Conservation (phyloP, 345 rosid species). For the Streptanthus diversifolius region DNA sequence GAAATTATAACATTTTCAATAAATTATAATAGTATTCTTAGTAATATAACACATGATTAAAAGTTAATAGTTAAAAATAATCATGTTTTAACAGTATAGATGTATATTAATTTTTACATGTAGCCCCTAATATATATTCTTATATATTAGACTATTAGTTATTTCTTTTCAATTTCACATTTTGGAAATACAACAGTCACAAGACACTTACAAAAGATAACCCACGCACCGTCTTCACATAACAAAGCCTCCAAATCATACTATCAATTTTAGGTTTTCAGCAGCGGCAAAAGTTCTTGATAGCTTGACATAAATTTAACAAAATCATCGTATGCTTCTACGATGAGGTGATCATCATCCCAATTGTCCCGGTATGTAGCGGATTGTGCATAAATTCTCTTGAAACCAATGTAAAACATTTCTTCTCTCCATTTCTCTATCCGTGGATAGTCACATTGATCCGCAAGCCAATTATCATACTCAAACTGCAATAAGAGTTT, state of each 20-base stretch:
- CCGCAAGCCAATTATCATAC: constrained; percentile 56
- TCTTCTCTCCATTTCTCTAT: constrained; percentile 60
- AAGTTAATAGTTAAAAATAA: too few relatives aligned
- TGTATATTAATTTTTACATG: not conserved
- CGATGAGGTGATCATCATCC: constrained; percentile 55
- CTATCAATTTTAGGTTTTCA: constrained; percentile 22
- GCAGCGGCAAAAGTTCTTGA: constrained; percentile 30
- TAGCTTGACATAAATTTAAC: constrained; percentile 31
- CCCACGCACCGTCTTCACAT: not conserved
- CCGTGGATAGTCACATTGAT: constrained; percentile 36
- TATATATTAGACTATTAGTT: not conserved
- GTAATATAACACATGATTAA: too few relatives aligned
- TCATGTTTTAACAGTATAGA: too few relatives aligned
- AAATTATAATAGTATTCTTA: too few relatives aligned
- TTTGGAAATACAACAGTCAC: not conserved
- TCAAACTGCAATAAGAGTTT: constrained; percentile 41
- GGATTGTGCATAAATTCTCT: constrained; percentile 30
- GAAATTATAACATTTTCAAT: too few relatives aligned
- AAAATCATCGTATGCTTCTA: constrained; percentile 52
- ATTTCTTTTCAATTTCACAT: not conserved
- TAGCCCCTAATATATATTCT: not conserved
- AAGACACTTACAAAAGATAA: constrained; percentile 19
- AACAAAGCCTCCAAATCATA: not conserved
- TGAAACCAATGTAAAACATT: constrained; percentile 34
- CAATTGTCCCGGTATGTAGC: constrained; percentile 57